Evolutionary conservation across 768 basidiomycete species (phyloP).

Genomic region (Porphyrellus cyaneotinctus): DNA sequence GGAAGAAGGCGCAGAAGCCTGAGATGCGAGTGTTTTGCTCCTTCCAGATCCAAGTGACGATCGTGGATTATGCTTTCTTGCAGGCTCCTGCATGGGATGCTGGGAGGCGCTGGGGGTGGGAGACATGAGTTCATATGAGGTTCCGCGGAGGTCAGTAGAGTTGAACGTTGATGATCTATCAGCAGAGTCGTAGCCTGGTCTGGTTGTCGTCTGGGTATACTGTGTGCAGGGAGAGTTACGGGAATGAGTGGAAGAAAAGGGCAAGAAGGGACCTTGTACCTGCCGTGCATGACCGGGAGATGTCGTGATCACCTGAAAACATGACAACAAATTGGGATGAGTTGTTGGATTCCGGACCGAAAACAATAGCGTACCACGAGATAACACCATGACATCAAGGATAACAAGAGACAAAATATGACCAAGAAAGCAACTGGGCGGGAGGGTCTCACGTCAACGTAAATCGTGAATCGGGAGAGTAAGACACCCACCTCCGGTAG

Average conservation of each 20-base stretch:
- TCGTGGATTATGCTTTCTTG: conserved; percentile 10
- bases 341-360: background rate
- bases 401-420: conserved; percentile 56
- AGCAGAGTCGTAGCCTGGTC: conserved; percentile 20
- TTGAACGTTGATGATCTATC: conserved; percentile 20
- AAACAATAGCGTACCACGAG: conserved; percentile 46
- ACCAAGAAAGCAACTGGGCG: conserved; percentile 60
- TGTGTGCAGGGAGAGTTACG: conserved; percentile 5
- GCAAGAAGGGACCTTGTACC: conserved; percentile 33
- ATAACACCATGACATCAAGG: conserved; percentile 82
- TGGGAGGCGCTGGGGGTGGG: conserved; percentile 11
- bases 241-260: conserved; percentile 6
- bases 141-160: conserved; percentile 25
- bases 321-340: background rate
- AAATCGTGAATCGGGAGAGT: background rate
- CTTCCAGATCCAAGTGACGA: conserved; percentile 25
- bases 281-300: conserved; percentile 67
- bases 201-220: conserved; percentile 22
- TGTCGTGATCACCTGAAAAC: conserved; percentile 55
- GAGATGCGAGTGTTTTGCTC: conserved; percentile 10
- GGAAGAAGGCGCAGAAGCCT: conserved; percentile 10
- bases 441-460: conserved; percentile 3
- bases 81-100: conserved; percentile 14
- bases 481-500: conserved; percentile 61
- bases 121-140: conserved; percentile 27